Evolutionary conservation across 2,329 filamentous ascomycete species (phyloP), one percentile per base, ranked within the genome.

Genomic region (Kalmusia sp.): DNA sequence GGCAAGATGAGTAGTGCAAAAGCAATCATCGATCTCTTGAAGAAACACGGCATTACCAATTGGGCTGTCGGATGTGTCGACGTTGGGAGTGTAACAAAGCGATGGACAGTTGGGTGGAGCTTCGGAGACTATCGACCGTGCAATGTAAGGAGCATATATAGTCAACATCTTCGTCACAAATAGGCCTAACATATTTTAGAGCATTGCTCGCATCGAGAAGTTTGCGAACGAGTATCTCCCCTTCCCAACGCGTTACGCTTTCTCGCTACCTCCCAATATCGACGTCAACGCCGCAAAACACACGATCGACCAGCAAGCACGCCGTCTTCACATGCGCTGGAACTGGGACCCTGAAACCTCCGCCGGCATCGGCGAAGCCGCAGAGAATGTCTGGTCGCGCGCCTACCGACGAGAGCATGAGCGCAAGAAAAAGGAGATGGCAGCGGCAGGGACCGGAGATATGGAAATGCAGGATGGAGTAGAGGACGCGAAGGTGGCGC

Each of bases 21-120:
- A 0, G 73, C 88, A 0, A 76, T 96, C 0, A 80, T 87, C 5
- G 80, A 81, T 46, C 78, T 89, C 6, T 72, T 86, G 3, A 82
- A 83, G 14, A 75, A 81, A 2, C 69, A 81, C 8, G 79, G 77
- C 0, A 82, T 96, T 31, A 79, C 80, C 31, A 99, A 98, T 69
- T 97, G 87, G 63, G 93, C 92, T 0, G 85, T 96, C 0, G 89
- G 89, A 0, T 87, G 90, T 57, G 88, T 98, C 60, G 80, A 91
- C 0, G 91, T 93, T 52, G 91, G 66, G 0, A 85, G 77, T 40
- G 89, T 87, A 69, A 98, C 95, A 25, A 86, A 87, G 47, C 80
- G 95, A 15, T 98, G 93, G 93, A 91, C 87, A 1, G 76, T 98
- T 2, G 95, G 84, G 0, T 99, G 95, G 95, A 96, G 90, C 64